Base-by-base conservation (phyloP, 331 rosid species). In the Acacia pycnantha region DNA sequence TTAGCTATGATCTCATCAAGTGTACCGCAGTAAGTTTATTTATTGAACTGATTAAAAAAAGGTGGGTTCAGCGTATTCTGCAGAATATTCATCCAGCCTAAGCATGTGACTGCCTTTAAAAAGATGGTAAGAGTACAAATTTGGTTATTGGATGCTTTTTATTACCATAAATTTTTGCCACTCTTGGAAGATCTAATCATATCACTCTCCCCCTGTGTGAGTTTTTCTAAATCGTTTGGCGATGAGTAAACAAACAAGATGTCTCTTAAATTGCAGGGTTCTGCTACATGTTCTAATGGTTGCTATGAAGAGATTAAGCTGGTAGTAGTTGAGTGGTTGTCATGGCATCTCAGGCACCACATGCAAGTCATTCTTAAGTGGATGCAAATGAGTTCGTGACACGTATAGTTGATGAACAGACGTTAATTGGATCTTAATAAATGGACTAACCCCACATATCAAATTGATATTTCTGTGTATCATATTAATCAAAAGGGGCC, bases 381-480 rank as follows among this genome's bases (percentile, higher is more conserved):
- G 59, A 47, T 71, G 73, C 68, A 16, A 70, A 2, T 69, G 74
- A 59, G 85, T 50, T 65, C 29, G 48, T 65, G 84, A 78, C 92
- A 82, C 85, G 81, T 82, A 66, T 31, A 53, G 4, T 44, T 18
- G 18, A 15, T 22, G 56, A 75, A 78, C 48, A 76, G 67, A 14
- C 11, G 48, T 8, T 74, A 50, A 77, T 81, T 74, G 21, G 68
- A 62, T 62, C 59, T 78, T 72, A 79, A 70, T 85, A 79, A 85
- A 88, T 88, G 89, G 62, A 83, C 73, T 68, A 66, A 77, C 87
- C 90, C 90, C 87, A 89, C 91, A 65, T 14, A 31, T 84, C 85
- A 81, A 77, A 66, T 73, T 71, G 82, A 84, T 62, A 70, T 61
- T 26, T 81, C 70, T 81, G 78, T 10, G 37, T 77, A 61, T 53